Percentiles rank a stretch among this genome's conserved stretches.
Evolutionary conservation across 768 basidiomycete genomes (phyloP).

Genomic region (Lanmaoa pseudosensibilis): DNA sequence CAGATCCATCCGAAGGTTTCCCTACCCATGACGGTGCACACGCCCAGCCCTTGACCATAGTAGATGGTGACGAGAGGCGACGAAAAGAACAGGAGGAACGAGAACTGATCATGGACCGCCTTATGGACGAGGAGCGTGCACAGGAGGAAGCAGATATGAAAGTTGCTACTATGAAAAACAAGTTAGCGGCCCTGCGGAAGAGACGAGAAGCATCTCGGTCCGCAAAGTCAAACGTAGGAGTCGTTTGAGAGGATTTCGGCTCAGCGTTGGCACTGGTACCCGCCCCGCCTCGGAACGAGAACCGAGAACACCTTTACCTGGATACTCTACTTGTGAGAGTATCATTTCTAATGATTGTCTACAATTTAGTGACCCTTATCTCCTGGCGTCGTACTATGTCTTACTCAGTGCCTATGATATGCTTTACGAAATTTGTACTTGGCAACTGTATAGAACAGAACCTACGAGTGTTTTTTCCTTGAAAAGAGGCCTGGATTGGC

Average conservation of each 20-base stretch:
- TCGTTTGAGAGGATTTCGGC: conserved; percentile 6
- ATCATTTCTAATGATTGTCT: neutral
- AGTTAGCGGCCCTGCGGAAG: conserved; percentile 57
- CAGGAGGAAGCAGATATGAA: conserved; percentile 88
- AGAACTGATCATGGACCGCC: conserved; percentile 82
- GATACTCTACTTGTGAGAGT: neutral
- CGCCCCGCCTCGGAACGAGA: neutral
- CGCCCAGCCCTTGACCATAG: conserved; percentile 13
- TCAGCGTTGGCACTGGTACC: neutral
- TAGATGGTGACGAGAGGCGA: conserved; percentile 41
- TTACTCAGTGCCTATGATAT: neutral
- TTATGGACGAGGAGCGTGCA: conserved; percentile 80
- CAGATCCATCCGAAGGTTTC: conserved; percentile 49
- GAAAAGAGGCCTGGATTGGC: neutral
- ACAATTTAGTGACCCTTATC: neutral
- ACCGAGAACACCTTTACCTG: neutral
- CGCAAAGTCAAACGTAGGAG: conserved; percentile 18
- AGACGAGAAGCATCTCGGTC: conserved; percentile 40
- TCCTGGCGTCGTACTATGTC: no score
- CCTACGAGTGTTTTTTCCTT: neutral
- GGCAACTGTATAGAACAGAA: neutral
- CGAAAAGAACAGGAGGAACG: conserved; percentile 68
- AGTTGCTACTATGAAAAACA: conserved; percentile 62
- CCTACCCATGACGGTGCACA: conserved; percentile 35
- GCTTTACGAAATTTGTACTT: neutral